Evolutionary conservation across 768 basidiomycete species (phyloP), one percentile per base, ranked within the genome.

Genomic region (Russula foetens): DNA sequence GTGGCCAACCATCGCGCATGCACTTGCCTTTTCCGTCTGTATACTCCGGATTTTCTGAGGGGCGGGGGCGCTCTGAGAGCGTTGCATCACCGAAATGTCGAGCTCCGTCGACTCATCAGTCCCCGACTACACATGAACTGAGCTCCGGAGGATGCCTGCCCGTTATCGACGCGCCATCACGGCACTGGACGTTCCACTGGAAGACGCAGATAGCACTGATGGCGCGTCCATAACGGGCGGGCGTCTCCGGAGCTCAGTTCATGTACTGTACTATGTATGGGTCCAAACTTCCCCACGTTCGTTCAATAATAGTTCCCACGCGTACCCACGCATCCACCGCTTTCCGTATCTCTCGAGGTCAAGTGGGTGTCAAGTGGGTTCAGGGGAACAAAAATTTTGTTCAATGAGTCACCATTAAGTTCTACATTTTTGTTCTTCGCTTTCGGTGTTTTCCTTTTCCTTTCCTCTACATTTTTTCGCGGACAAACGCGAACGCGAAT

Each of bases 371-470:
- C n/a, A 33, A 33, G 44, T 51, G 41, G 53, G 41, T 44, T 50
- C 53, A 50, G 41, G 53, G 53, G 53, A 14, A 12, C 6, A 33
- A 9, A 9, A 9, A 9, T 4, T 33, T 4, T 2, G 5, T 7
- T 39, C 23, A 23, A n/a, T 33, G 60, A 61, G 60, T 61, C 60
- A 61, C 41, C 14, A 56, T 55, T 48, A 12, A 39, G 17, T 43
- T 60, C 31, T 11, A n/a, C 4, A 4, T 33, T 26, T 41, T n/a
- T 8, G 9, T 35, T 35, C 35, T 35, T 35, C n/a, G n/a, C n/a
- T n/a, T n/a, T n/a, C n/a, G n/a, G 14, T 35, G 35, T 35, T 35
- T 35, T 35, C 14, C 11, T 35, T 35, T 35, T 35, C 4, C 4
- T 12, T 11, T 35, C 14, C 14, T 35, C 14, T 7, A 35, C 6